A percentile compares a stretch with the other conserved stretches of the same genome.
Conservation (phyloP, 2,329 filamentous ascomycete species). For the Aspergillus pseudoterreus region DNA sequence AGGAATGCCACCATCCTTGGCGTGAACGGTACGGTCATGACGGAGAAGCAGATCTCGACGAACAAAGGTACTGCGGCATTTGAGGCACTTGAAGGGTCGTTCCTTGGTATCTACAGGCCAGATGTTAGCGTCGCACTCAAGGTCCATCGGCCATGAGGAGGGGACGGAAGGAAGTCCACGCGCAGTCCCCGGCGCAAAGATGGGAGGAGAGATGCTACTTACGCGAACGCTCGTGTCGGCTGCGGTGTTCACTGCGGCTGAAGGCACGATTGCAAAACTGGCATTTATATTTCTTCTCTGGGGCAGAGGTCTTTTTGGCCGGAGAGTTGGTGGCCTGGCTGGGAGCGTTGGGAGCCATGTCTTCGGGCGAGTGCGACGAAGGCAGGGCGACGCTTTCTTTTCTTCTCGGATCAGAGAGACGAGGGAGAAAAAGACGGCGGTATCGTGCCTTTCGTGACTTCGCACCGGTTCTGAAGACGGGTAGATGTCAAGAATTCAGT, state of each 20-base stretch:
- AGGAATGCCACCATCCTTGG: conserved; percentile 92
- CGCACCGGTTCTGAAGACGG: conserved; percentile 42
- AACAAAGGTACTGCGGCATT: conserved; percentile 97
- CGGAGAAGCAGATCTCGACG: conserved; percentile 92
- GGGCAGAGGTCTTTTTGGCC: conserved; percentile 77
- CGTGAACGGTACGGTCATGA: conserved; percentile 97
- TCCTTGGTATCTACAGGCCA: conserved; percentile 81
- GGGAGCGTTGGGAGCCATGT: conserved; percentile 48
- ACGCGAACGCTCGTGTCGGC: conserved; percentile 96
- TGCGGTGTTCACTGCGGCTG: conserved; percentile 94
- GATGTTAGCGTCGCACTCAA: not conserved
- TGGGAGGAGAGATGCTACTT: conserved; percentile 50
- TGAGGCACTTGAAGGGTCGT: conserved; percentile 96
- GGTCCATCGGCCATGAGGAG: too few relatives aligned
- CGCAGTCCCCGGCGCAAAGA: not conserved
- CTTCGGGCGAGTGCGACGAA: conserved; percentile 16
- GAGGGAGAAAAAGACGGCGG: conserved; percentile 25
- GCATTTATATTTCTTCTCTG: conserved; percentile 99
- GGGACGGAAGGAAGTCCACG: not conserved
- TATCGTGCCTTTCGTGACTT: conserved; percentile 40
- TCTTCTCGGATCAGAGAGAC: conserved; percentile 23
- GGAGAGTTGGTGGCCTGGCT: conserved; percentile 66
- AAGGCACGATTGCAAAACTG: conserved; percentile 98
- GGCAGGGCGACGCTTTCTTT: conserved; percentile 12
- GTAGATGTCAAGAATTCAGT: conserved; percentile 37